A percentile compares a stretch with the other conserved stretches of the same genome.
Conservation (phyloP, 1,284 basidiomycete genomes). For the Coriolopsis trogii region DNA sequence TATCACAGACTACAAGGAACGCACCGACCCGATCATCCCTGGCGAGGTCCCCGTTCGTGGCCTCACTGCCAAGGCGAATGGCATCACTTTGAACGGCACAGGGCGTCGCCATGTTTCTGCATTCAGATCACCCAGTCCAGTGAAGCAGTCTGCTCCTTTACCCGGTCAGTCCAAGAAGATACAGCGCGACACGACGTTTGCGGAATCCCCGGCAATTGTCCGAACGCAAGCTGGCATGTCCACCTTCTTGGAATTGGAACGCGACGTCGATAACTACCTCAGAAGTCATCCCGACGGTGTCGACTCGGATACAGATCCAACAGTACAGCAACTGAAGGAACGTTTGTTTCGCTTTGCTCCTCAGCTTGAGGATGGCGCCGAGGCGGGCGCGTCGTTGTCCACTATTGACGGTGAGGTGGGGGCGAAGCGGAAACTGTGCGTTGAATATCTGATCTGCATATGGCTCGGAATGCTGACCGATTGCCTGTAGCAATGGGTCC, state of each 20-base stretch:
- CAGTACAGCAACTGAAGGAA: constrained; percentile 33
- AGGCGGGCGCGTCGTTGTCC: constrained; percentile 40
- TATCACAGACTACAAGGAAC: constrained; percentile 87
- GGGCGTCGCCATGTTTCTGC: constrained; percentile 25
- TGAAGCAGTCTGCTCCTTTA: constrained; percentile 25
- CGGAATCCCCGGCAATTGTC: constrained; percentile 70
- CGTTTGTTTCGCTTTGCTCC: constrained; percentile 44
- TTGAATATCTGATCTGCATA: constrained; percentile 13
- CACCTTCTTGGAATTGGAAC: constrained; percentile 59
- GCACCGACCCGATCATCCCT: constrained; percentile 64
- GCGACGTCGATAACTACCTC: constrained; percentile 38
- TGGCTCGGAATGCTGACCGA: constrained; percentile 2
- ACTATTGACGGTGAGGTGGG: constrained; percentile 48
- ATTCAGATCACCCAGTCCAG: constrained; percentile 34
- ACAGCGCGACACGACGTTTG: constrained; percentile 51
- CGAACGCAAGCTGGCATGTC: constrained; percentile 82
- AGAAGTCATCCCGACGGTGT: constrained; percentile 7
- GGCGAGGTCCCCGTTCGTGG: constrained; percentile 43
- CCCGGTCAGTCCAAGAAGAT: constrained; percentile 23
- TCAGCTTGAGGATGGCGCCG: constrained; percentile 40
- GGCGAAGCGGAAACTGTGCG: constrained; percentile 67
- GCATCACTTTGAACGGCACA: constrained; percentile 36
- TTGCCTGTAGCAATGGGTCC: constrained; percentile 39
- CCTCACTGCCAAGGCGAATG: constrained; percentile 35
- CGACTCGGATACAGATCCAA: constrained; percentile 8